Evolutionary conservation across 2,329 filamentous ascomycete genomes (phyloP), one percentile per base, ranked within the genome.

Genomic region (Botrytis fabae): DNA sequence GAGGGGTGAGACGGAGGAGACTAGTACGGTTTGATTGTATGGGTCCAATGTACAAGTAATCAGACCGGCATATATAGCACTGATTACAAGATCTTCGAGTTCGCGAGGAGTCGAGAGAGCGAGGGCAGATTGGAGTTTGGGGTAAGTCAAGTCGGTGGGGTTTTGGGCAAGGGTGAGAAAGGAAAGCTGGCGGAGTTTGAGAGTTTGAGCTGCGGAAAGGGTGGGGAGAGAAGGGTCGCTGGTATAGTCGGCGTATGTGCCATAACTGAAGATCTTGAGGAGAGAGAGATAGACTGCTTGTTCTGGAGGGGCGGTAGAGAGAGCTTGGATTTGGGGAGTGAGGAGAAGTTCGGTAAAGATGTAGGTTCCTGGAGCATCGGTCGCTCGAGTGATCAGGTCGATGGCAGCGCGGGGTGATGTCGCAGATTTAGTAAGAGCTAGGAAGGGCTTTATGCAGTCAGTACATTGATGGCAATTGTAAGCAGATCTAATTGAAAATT

Each of bases 321-420:
- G 90, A 20, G 89, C 87, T 82, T 96, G 92, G 77, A 98, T 90
- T 78, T 93, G 90, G 0, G 93, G 90, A 1, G 91, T 90, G 78
- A 92, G 88, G 54, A 99, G 90, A n/a, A 99, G 91, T 84, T 98
- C 95, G 77, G 93, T 90, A 85, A 99, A 99, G 83, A 98, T 88
- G 82, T 92, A 99, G 76, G 95, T 97, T 82, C 94, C 93, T 42
- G 93, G 90, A 72, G 91, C 91, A n/a, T 94, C 94, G 69, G 94
- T 98, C 75, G 95, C 96, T 83, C 94, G 93, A 62, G 87, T 90
- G 81, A 98, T 89, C 71, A 98, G 89, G 81, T 97, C 94, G 80
- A 93, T 91, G 60, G 95, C 92, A 73, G 94, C 93, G 78, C 93
- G 91, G 59, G 94, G 91, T 18, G 94, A 94, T 10, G 90, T 93